Conservation (phyloP, 169 alveolate species). For the Cryptosporidium canis region DNA sequence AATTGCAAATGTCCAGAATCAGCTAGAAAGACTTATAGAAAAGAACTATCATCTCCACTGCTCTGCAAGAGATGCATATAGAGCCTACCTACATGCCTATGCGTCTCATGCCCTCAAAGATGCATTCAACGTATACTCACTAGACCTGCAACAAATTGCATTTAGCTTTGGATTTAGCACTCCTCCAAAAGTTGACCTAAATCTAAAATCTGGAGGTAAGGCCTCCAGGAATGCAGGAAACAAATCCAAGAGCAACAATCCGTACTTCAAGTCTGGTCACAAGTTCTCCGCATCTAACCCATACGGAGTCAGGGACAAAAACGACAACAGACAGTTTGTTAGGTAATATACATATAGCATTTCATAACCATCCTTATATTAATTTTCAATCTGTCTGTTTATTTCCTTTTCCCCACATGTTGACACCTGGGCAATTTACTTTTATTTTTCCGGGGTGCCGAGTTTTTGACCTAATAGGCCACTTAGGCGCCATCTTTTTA, state of each 20-base stretch:
- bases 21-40: slow-evolving; percentile 96
- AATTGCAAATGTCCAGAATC: slow-evolving; percentile 95
- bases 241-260: slow-evolving; percentile 29
- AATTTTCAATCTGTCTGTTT: not conserved
- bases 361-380: not conserved
- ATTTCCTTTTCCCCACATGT: not conserved
- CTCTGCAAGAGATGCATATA: slow-evolving; percentile 97
- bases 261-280: slow-evolving; percentile 69
- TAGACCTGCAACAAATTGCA: slow-evolving; percentile 95
- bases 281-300: slow-evolving; percentile 71
- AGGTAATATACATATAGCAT: slow-evolving; percentile 36
- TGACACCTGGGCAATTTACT: not conserved
- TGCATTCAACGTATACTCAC: slow-evolving; percentile 94
- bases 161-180: slow-evolving; percentile 93
- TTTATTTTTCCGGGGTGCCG: not conserved
- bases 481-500: slow-evolving; percentile 7
- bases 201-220: slow-evolving; percentile 84
- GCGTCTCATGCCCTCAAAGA: slow-evolving; percentile 95
- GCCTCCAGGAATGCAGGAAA: slow-evolving; percentile 44
- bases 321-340: slow-evolving; percentile 77
- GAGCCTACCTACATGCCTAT: slow-evolving; percentile 94
- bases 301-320: slow-evolving; percentile 57
- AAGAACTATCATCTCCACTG: slow-evolving; percentile 95
- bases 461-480: not conserved
- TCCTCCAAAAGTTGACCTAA: slow-evolving; percentile 96